phyloP scores from a whole-genome alignment of 1,139 yeast genomes.

The Hyphopichia buzzinii region DNA sequence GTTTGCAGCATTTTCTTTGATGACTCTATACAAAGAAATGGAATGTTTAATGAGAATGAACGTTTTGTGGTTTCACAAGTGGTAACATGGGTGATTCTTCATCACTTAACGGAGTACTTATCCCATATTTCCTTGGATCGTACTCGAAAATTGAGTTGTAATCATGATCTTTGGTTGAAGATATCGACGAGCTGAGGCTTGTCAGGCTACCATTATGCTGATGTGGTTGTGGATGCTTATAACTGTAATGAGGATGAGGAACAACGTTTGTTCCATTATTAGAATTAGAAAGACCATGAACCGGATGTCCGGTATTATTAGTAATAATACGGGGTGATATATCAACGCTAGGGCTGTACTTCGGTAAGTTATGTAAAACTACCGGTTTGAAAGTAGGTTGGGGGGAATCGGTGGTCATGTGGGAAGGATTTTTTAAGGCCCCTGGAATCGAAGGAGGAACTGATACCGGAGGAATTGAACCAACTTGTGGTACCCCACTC shows the following conservation, averaged over 20 bases:
- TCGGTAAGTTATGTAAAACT: constrained; percentile 10
- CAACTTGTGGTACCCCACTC: not conserved
- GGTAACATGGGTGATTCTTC: constrained; percentile 26
- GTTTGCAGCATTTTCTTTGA: no score
- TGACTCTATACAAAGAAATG: not conserved
- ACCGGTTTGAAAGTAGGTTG: constrained; percentile 17
- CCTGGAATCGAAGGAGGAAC: constrained; percentile 4
- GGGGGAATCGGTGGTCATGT: constrained; percentile 7
- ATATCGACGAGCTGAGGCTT: constrained; percentile 24
- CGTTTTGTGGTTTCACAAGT: constrained; percentile 5
- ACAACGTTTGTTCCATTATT: not conserved
- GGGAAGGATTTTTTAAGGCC: not conserved
- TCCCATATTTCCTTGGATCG: constrained; percentile 24
- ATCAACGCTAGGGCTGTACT: constrained; percentile 5
- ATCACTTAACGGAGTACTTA: constrained; percentile 35
- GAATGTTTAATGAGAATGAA: constrained; percentile 2
- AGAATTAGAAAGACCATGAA: not conserved
- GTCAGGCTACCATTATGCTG: constrained; percentile 27
- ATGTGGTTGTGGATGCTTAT: constrained; percentile 10
- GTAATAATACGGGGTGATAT: constrained; percentile 4
- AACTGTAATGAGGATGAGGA: constrained; percentile 7
- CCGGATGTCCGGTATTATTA: constrained; percentile 1
- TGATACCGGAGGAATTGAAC: constrained; percentile 1
- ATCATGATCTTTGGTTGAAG: constrained; percentile 22
- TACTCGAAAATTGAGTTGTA: constrained; percentile 27